phyloP scores from a whole-genome alignment of 1,284 basidiomycete genomes.

The Rhodotorula sp. region DNA sequence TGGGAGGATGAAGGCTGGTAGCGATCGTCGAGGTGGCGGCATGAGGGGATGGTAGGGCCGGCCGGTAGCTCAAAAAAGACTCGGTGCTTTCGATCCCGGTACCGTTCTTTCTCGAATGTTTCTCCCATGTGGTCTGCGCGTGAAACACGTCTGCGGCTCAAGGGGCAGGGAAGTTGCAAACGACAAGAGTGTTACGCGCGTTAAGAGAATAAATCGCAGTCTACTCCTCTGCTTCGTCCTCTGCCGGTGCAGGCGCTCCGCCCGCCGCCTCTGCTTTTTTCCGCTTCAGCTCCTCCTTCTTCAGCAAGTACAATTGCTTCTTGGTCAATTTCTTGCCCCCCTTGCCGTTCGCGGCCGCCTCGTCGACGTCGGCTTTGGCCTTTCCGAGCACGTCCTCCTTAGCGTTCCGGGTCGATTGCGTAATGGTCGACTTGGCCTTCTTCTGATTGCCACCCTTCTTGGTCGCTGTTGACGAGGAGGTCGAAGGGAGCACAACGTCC shows the following conservation, averaged over 20 bases:
- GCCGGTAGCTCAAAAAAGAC: neutral
- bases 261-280: conserved; percentile 14
- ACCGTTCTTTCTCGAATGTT: neutral
- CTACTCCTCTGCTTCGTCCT: conserved; percentile 1
- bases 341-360: neutral
- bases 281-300: conserved; percentile 26
- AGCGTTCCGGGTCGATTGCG: conserved; percentile 13
- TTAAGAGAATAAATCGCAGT: neutral
- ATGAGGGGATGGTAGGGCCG: conserved; percentile 34
- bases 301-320: conserved; percentile 34
- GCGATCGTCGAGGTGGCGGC: conserved; percentile 14
- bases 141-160: no score
- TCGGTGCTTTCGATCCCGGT: neutral
- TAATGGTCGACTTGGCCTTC: conserved; percentile 23
- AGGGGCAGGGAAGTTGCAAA: neutral
- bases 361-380: neutral
- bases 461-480: neutral
- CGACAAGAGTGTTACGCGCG: neutral
- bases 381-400: conserved; percentile 14
- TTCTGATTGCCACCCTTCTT: conserved; percentile 22
- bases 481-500: neutral
- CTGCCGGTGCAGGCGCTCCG: neutral
- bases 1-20: conserved; percentile 35
- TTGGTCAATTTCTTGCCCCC: conserved; percentile 26
- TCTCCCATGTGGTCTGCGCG: no score